These are phyloP conservation scores for Moesziomyces parantarcticus DNA, from an alignment of 1,284 basidiomycete genomes.

Conservation along the genomic window DNA sequence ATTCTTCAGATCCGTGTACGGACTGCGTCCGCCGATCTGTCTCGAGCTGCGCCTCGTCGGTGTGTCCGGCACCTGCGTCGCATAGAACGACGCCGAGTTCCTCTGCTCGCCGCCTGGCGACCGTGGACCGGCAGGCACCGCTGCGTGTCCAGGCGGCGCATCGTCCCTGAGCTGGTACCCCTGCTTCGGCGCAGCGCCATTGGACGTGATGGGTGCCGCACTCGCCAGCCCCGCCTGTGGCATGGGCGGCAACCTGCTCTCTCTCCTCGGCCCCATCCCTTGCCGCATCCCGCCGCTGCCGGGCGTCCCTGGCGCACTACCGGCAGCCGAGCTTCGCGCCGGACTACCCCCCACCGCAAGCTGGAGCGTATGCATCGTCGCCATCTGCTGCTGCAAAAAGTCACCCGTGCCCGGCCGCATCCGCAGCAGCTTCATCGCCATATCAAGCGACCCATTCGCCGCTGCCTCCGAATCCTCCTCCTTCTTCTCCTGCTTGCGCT, in stretches of 20 bases:
- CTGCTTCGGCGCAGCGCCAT: not conserved
- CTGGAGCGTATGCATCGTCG: conserved; percentile 53
- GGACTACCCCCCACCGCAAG: conserved; percentile 40
- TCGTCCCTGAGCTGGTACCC: conserved; percentile 34
- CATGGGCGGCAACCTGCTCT: conserved; percentile 25
- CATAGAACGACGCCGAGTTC: conserved; percentile 4
- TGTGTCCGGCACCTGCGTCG: conserved; percentile 16
- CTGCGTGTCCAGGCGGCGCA: conserved; percentile 1
- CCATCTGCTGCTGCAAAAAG: conserved; percentile 60
- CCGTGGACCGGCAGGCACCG: conserved; percentile 2
- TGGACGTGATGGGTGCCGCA: not conserved
- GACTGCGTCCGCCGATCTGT: conserved; percentile 12
- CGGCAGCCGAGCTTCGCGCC: conserved; percentile 13
- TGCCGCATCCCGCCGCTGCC: not conserved
- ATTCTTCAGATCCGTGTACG: conserved; percentile 11
- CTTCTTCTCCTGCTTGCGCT: conserved; percentile 91
- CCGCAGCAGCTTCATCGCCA: conserved; percentile 61
- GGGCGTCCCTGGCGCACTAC: conserved; percentile 7
- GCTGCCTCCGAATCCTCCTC: conserved; percentile 68
- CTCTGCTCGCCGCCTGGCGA: conserved; percentile 7
- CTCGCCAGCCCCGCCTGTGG: conserved; percentile 7
- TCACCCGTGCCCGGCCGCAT: conserved; percentile 62
- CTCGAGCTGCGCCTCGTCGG: conserved; percentile 30
- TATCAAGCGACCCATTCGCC: conserved; percentile 45
- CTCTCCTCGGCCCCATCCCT: conserved; percentile 10